A percentile compares a stretch with the other conserved stretches of the same genome.
Evolutionary conservation across 495 filamentous ascomycete species (phyloP).

Genomic region (Niebla homalea): DNA sequence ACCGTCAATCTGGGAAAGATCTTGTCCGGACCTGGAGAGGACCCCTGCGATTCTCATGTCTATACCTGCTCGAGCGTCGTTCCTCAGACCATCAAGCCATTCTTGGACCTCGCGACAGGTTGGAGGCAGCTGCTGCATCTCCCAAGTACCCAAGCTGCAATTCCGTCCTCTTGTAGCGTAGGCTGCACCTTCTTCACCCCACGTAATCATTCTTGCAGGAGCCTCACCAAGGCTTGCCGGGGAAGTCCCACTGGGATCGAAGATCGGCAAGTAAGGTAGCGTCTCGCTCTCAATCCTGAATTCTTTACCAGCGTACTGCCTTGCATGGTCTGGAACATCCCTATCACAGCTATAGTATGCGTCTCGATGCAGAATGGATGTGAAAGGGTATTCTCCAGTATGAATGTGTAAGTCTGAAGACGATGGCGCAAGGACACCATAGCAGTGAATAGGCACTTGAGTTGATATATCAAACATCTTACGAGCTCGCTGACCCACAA

Average conservation of each 20-base stretch:
- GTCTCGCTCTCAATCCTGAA: slow-evolving; percentile 67
- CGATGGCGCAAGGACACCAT: slow-evolving; percentile 10
- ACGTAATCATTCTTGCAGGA: slow-evolving; percentile 29
- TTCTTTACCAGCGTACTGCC: slow-evolving; percentile 82
- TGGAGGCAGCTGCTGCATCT: slow-evolving; percentile 53
- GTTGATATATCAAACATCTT: background rate
- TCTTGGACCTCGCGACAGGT: slow-evolving; percentile 51
- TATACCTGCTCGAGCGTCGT: slow-evolving; percentile 1
- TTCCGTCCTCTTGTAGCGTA: slow-evolving; percentile 31
- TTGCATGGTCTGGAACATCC: slow-evolving; percentile 65
- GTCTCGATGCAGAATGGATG: slow-evolving; percentile 64
- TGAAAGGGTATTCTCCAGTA: slow-evolving; percentile 21
- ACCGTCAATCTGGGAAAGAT: slow-evolving; percentile 76
- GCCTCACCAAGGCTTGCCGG: slow-evolving; percentile 43
- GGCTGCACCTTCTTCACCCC: slow-evolving; percentile 32
- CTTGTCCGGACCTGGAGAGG: slow-evolving; percentile 7
- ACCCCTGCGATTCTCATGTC: no score
- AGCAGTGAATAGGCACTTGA: background rate
- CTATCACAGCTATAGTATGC: slow-evolving; percentile 75
- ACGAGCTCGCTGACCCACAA: background rate
- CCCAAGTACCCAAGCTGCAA: slow-evolving; percentile 51
- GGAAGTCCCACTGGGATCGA: slow-evolving; percentile 52
- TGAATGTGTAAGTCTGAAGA: slow-evolving; percentile 20
- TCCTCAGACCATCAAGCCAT: slow-evolving; percentile 42
- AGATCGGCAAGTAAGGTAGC: slow-evolving; percentile 63